A percentile compares a stretch with the other conserved stretches of the same genome.
Conservation (phyloP, 768 basidiomycete species). For the Podaxis sp. region DNA sequence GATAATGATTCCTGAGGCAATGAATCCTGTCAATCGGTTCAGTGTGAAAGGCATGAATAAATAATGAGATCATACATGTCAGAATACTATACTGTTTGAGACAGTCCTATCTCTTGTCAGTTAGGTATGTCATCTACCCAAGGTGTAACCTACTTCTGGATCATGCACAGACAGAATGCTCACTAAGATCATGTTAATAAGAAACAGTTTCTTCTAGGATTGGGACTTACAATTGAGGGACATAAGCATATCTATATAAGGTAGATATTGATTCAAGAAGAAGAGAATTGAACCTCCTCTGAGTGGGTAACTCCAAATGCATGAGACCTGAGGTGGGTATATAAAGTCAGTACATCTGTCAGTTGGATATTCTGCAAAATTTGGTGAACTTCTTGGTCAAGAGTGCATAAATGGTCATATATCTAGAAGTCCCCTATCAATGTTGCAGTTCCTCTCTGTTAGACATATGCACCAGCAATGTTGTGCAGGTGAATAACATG, state of each 20-base stretch:
- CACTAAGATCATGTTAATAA: background rate
- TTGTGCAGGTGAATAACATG: too few relatives aligned
- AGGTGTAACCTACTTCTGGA: slow-evolving; percentile 21
- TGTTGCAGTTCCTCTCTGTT: too few relatives aligned
- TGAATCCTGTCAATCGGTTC: slow-evolving; percentile 25
- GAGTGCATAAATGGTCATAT: slow-evolving; percentile 35
- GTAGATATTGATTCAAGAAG: slow-evolving; percentile 39
- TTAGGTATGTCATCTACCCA: background rate
- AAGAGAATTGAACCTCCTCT: slow-evolving; percentile 32
- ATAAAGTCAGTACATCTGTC: background rate
- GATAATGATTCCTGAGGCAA: slow-evolving; percentile 34
- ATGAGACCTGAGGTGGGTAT: slow-evolving; percentile 26
- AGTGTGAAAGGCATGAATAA: background rate
- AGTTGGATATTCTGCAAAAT: background rate
- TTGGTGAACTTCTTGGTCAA: slow-evolving; percentile 32
- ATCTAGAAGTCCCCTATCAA: slow-evolving; percentile 21
- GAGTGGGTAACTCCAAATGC: slow-evolving; percentile 33
- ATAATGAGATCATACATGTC: slow-evolving; percentile 26
- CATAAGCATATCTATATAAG: slow-evolving; percentile 38
- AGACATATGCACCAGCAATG: too few relatives aligned
- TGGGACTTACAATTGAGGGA: slow-evolving; percentile 28
- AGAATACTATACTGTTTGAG: slow-evolving; percentile 28
- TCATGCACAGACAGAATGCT: slow-evolving; percentile 19
- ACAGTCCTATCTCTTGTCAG: slow-evolving; percentile 23
- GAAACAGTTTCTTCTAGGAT: background rate